phyloP scores from a whole-genome alignment of 306 rosid species.

The Sechiopsis laciniata region DNA sequence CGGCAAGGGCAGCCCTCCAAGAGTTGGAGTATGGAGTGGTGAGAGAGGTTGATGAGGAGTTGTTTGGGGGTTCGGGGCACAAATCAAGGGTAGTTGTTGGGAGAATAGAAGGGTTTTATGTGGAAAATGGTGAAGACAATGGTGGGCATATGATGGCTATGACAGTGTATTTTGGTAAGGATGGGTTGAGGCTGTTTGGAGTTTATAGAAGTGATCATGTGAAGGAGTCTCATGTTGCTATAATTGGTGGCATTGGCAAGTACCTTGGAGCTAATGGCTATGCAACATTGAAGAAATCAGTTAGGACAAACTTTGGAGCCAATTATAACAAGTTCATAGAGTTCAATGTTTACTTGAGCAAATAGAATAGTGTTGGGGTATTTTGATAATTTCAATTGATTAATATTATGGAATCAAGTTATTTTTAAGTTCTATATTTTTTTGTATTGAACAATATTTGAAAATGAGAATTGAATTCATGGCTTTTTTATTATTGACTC shows the following conservation, averaged over 20 bases:
- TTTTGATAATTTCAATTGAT: background rate
- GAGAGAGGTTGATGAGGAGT: conserved; percentile 46
- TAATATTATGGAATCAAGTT: background rate
- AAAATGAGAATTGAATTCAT: too few relatives aligned
- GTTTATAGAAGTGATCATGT: conserved; percentile 40
- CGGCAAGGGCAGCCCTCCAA: conserved; percentile 47
- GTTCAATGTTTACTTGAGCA: conserved; percentile 60
- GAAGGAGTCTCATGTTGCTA: conserved; percentile 64
- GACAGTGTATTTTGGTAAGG: conserved; percentile 36
- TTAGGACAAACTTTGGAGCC: conserved; percentile 27
- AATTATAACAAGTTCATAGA: conserved; percentile 31
- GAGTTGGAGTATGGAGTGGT: conserved; percentile 53
- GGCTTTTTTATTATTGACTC: too few relatives aligned
- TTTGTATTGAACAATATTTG: too few relatives aligned
- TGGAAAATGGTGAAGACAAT: conserved; percentile 48
- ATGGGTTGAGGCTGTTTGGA: conserved; percentile 61
- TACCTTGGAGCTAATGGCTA: conserved; percentile 68
- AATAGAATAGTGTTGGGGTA: conserved; percentile 18
- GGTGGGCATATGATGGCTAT: conserved; percentile 65
- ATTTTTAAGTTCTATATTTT: too few relatives aligned
- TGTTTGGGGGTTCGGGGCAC: conserved; percentile 27
- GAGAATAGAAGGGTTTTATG: conserved; percentile 59
- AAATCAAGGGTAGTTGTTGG: conserved; percentile 35
- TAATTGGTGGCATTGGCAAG: conserved; percentile 80
- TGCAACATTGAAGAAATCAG: conserved; percentile 50